Evolutionary conservation across 2,329 filamentous ascomycete species (phyloP), one percentile per base, ranked within the genome.

Genomic region (Plectosphaerella sp.): DNA sequence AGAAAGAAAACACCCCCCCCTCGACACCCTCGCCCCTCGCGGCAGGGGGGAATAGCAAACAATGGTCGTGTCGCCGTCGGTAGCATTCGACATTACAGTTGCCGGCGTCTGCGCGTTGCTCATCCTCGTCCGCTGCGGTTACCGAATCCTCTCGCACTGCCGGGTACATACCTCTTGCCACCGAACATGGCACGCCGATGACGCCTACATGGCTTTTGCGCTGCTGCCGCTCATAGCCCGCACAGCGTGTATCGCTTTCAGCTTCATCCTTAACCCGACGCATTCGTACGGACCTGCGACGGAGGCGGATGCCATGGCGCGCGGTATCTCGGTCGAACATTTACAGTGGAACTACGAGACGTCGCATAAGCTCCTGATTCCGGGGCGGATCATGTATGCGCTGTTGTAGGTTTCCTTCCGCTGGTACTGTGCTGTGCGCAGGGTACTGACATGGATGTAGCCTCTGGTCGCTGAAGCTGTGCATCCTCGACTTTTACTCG

Each of bases 201-300:
- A 66, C 47, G 59, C 62, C 33, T 67, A 65, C 58, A 66, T 67
- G 62, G 63, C 62, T 15, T 55, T 67, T 8, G 63, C 64, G 5
- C 56, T 66, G 6, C 43, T 66, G 1, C 64, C 64, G 14, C 62
- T 66, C 16, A 50, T 64, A 52, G 63, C 54, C 5, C 63, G 64
- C 18, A 60, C 62, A 1, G 12, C 54, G 11, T 61, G 60, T 41
- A 66, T 67, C 45, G 15, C 54, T 2, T 7, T 55, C 6, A 61
- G 57, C 28, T 66, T 65, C 42, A 11, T 48, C 4, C 62, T 66
- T 33, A 64, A 66, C 43, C 63, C 62, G 20, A 45, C 24, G 15
- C 64, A 66, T 41, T 58, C 54, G 4, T 56, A 50, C 20, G 50
- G 35, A 2, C 49, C 28, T 25, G 49, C 54, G 22, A 49, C 50